phyloP scores from a whole-genome alignment of 257 asterid genomes.

The Solanum tarapatanum region DNA sequence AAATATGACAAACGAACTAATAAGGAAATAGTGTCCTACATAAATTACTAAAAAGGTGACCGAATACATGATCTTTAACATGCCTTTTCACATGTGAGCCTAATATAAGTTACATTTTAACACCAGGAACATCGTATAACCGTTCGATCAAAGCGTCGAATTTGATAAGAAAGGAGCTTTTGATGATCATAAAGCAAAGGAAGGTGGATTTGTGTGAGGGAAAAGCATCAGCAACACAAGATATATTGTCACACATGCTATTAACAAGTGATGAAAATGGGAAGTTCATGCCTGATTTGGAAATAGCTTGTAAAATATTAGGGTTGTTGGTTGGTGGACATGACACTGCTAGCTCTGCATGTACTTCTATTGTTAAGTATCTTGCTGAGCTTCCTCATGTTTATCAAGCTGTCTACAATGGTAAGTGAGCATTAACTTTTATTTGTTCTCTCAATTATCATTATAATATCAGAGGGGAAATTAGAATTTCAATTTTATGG shows the following conservation, averaged over 20 bases:
- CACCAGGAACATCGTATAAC: constrained; percentile 19
- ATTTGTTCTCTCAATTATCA: not conserved
- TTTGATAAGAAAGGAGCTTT: constrained; percentile 32
- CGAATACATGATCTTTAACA: not conserved
- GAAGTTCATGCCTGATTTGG: constrained; percentile 32
- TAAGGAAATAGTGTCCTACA: not conserved
- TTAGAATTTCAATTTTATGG: not conserved
- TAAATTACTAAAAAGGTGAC: not conserved
- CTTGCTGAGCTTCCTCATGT: constrained; percentile 49
- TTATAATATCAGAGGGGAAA: not conserved
- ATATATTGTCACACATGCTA: constrained; percentile 48
- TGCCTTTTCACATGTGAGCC: fast-evolving
- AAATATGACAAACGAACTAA: not conserved
- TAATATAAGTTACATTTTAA: not conserved
- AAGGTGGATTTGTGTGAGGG: constrained; percentile 33
- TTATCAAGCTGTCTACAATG: constrained; percentile 38
- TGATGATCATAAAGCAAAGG: constrained; percentile 25
- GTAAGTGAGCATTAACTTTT: constrained; percentile 11
- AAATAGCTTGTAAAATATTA: constrained; percentile 40
- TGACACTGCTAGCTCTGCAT: constrained; percentile 53
- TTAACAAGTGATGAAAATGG: constrained; percentile 41
- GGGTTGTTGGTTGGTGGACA: constrained; percentile 52
- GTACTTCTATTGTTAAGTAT: constrained; percentile 42
- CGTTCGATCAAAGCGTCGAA: constrained; percentile 44
- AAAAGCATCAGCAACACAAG: constrained; percentile 44